Conservation (phyloP, 2,329 filamentous ascomycete genomes). For the Cytospora leucostoma region DNA sequence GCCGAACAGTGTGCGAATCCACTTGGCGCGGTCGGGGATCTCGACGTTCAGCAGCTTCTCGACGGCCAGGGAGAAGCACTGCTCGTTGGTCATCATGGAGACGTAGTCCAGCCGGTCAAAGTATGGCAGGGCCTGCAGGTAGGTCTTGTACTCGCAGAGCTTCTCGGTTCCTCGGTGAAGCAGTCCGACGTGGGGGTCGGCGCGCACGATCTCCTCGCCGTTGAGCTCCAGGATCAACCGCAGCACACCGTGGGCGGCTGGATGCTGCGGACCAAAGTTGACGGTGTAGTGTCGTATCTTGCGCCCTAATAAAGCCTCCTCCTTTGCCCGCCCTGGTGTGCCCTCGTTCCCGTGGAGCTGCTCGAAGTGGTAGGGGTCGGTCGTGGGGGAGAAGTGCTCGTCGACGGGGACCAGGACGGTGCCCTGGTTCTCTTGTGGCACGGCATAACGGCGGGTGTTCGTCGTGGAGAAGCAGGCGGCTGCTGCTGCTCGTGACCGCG, state of each 20-base stretch:
- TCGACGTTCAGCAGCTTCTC: slow-evolving; percentile 98
- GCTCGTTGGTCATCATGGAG: slow-evolving; percentile 99
- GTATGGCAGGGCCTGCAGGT: slow-evolving; percentile 96
- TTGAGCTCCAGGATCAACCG: slow-evolving; percentile 96
- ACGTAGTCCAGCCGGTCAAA: slow-evolving; percentile 99
- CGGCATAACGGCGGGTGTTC: slow-evolving; percentile 62
- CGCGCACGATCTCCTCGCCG: slow-evolving; percentile 95
- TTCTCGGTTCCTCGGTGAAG: slow-evolving; percentile 98
- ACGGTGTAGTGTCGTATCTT: slow-evolving; percentile 99
- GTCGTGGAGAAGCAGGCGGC: slow-evolving; percentile 62
- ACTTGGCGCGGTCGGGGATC: slow-evolving; percentile 93
- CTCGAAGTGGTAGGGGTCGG: slow-evolving; percentile 51
- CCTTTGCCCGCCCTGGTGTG: slow-evolving; percentile 48
- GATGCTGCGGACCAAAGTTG: slow-evolving; percentile 99
- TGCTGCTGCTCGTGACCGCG: slow-evolving; percentile 27
- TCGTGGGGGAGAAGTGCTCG: slow-evolving; percentile 58
- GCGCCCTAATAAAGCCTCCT: slow-evolving; percentile 59
- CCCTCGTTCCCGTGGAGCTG: slow-evolving; percentile 45
- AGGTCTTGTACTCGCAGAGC: slow-evolving; percentile 99
- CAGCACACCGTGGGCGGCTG: slow-evolving; percentile 96
- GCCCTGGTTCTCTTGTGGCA: slow-evolving; percentile 52
- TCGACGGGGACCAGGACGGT: slow-evolving; percentile 68
- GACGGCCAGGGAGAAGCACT: slow-evolving; percentile 91
- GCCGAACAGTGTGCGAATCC: slow-evolving; percentile 91
- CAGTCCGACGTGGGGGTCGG: slow-evolving; percentile 94